Conservation (phyloP, 208 protist genomes). For the Trypanosoma theileri region DNA sequence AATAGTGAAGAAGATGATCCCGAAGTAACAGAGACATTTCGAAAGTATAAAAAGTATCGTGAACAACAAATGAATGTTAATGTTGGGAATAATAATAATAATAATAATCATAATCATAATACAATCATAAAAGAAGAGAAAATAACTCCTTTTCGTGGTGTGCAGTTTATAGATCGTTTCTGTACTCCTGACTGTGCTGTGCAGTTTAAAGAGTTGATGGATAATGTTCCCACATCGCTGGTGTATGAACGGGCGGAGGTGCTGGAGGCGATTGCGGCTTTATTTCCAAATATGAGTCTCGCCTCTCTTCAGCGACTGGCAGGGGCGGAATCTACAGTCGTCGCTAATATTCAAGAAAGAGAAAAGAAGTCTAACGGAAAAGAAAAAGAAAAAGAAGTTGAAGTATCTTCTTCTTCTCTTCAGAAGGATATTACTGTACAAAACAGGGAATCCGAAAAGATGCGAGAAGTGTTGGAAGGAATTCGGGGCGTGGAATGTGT, state of each 20-base stretch:
- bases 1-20: slow-evolving; percentile 47
- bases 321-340: slow-evolving; percentile 38
- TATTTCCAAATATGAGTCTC: slow-evolving; percentile 66
- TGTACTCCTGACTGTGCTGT: slow-evolving; percentile 61
- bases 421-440: background rate
- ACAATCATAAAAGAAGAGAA: background rate
- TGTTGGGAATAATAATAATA: too few relatives aligned
- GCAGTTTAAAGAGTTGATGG: slow-evolving; percentile 34
- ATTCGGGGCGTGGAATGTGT: slow-evolving; percentile 43
- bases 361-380: slow-evolving; percentile 4
- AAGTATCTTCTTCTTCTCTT: slow-evolving; percentile 2
- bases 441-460: background rate
- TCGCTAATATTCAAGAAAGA: slow-evolving; percentile 20
- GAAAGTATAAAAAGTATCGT: slow-evolving; percentile 45
- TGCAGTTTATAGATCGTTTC: slow-evolving; percentile 45
- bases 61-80: slow-evolving; percentile 27
- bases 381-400: background rate
- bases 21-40: slow-evolving; percentile 49
- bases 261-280: slow-evolving; percentile 38
- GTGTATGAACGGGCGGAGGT: slow-evolving; percentile 42
- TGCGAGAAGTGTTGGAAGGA: slow-evolving; percentile 5
- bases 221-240: slow-evolving; percentile 28
- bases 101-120: too few relatives aligned
- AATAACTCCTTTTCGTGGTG: too few relatives aligned
- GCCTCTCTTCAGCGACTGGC: slow-evolving; percentile 53